Evolutionary conservation across 2,329 filamentous ascomycete genomes (phyloP).

Genomic region (Nakataea oryzae): DNA sequence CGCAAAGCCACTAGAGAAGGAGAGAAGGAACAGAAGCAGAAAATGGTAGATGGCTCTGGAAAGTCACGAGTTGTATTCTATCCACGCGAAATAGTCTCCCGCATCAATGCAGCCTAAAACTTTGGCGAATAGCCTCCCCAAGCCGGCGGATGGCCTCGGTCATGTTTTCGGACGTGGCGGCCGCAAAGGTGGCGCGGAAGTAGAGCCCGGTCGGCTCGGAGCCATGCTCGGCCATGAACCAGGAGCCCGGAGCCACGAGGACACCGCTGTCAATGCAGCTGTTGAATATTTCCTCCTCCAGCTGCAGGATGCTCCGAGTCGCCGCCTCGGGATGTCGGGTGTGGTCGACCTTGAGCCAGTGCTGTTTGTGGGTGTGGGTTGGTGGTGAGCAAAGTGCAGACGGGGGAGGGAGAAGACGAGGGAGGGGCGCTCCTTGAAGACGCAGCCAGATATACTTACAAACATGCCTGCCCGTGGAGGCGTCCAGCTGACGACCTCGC

Average conservation of each 20-base stretch:
- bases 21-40: too few species aligned
- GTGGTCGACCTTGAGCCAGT: slow-evolving; percentile 65
- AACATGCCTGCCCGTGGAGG: slow-evolving; percentile 90
- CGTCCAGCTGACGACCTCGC: slow-evolving; percentile 66
- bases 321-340: slow-evolving; percentile 51
- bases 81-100: too few species aligned
- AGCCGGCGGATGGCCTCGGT: slow-evolving; percentile 64
- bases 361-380: slow-evolving; percentile 24
- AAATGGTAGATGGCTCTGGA: too few species aligned
- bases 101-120: slow-evolving; percentile 30
- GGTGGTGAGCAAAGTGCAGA: not conserved
- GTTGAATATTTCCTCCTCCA: slow-evolving; percentile 84
- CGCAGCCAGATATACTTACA: slow-evolving; percentile 40
- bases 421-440: not conserved
- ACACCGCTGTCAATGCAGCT: slow-evolving; percentile 66
- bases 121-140: slow-evolving; percentile 59
- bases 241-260: slow-evolving; percentile 74
- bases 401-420: not conserved
- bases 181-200: slow-evolving; percentile 84
- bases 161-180: slow-evolving; percentile 63
- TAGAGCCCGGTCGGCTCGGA: slow-evolving; percentile 56
- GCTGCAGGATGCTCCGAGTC: slow-evolving; percentile 42
- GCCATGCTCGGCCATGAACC: slow-evolving; percentile 73
- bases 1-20: too few species aligned
- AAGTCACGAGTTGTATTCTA: not conserved